phyloP scores from a whole-genome alignment of 2,329 filamentous ascomycete species.

The Clarireedia sp. region DNA sequence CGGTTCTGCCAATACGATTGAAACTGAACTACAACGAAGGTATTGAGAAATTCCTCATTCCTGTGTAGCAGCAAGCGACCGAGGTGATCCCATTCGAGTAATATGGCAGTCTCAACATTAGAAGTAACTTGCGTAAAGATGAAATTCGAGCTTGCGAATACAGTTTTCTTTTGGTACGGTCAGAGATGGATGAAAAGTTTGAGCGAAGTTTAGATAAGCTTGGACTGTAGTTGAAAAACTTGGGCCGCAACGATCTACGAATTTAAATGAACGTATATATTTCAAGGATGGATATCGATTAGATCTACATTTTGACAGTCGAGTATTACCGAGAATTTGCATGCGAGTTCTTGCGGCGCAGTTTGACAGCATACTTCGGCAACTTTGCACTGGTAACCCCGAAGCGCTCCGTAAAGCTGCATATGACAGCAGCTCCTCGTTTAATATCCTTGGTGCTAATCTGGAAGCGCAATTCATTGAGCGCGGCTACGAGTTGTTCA shows the following conservation, averaged over 20 bases:
- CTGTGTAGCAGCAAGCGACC: slow-evolving; percentile 38
- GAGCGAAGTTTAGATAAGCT: background rate
- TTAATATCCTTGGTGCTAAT: slow-evolving; percentile 28
- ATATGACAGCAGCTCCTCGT: slow-evolving; percentile 29
- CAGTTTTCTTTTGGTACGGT: slow-evolving; percentile 14
- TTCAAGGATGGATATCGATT: background rate
- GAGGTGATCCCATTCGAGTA: slow-evolving; percentile 35
- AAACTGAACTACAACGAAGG: slow-evolving; percentile 26
- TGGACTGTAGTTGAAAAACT: background rate
- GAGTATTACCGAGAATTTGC: background rate
- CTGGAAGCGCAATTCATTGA: slow-evolving; percentile 28
- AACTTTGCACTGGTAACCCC: background rate
- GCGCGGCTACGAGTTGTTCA: slow-evolving; percentile 32
- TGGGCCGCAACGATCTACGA: background rate
- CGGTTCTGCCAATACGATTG: slow-evolving; percentile 35
- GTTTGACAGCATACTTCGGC: background rate
- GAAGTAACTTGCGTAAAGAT: slow-evolving; percentile 1
- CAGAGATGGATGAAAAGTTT: slow-evolving; percentile 1
- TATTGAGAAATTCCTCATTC: slow-evolving; percentile 35
- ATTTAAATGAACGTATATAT: background rate
- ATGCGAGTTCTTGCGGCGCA: background rate
- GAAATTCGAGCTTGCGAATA: slow-evolving; percentile 13
- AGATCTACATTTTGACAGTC: background rate
- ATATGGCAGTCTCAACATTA: slow-evolving; percentile 16
- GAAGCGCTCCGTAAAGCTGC: slow-evolving; percentile 31